A percentile compares a stretch with the other conserved stretches of the same genome.
These are phyloP conservation scores for Furcasterigmium sp. DNA, from an alignment of 2,329 filamentous ascomycete genomes.

Conservation along the genomic window DNA sequence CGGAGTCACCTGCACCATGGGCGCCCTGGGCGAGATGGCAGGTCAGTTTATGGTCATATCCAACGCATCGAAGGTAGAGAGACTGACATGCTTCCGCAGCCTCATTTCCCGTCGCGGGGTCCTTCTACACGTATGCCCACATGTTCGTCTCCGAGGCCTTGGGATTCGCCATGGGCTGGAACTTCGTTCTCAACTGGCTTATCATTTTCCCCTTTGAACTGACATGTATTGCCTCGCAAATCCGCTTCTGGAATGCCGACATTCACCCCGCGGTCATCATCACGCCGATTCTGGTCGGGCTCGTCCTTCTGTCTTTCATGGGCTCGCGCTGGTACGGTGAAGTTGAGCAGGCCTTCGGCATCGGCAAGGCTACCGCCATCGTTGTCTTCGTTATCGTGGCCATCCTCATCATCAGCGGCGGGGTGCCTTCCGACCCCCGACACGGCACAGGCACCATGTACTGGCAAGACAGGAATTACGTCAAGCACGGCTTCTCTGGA, in stretches of 20 bases:
- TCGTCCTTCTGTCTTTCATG: conserved; percentile 36
- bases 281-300: conserved; percentile 30
- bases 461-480: conserved; percentile 42
- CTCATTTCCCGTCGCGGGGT: conserved; percentile 26
- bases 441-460: conserved; percentile 28
- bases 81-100: conserved; percentile 11
- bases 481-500: conserved; percentile 32
- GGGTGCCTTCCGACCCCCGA: conserved; percentile 34
- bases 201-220: conserved; percentile 31
- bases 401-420: conserved; percentile 44
- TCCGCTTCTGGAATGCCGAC: conserved; percentile 20
- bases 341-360: conserved; percentile 47
- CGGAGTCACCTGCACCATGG: conserved; percentile 24
- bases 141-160: conserved; percentile 29
- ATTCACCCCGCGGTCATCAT: conserved; percentile 22
- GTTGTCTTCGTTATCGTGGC: conserved; percentile 53
- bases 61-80: neutral
- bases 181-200: conserved; percentile 29
- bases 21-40: conserved; percentile 22
- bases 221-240: conserved; percentile 25
- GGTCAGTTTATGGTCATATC: conserved; percentile 11
- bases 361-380: conserved; percentile 46
- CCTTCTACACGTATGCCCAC: conserved; percentile 32
- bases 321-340: conserved; percentile 40
- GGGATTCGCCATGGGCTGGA: conserved; percentile 35